Evolutionary conservation across 75 land plant species (phyloP).

Genomic region (Sequoiadendron giganteum): DNA sequence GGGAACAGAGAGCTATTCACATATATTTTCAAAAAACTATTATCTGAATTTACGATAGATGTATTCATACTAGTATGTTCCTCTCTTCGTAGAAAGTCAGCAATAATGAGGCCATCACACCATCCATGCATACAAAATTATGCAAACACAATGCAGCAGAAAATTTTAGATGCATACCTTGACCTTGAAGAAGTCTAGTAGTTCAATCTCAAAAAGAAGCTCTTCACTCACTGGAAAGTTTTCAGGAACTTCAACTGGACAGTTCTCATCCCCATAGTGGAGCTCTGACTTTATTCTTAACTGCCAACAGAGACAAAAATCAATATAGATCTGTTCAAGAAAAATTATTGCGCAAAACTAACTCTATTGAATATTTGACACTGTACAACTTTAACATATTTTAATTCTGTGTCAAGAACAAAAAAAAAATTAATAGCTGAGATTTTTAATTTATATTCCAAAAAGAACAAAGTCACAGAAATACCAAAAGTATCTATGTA

Average conservation of each 20-base stretch:
- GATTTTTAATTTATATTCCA: not conserved
- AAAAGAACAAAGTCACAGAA: not conserved
- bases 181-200: conserved; percentile 74
- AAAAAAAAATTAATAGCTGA: too few relatives aligned
- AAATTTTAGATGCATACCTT: conserved; percentile 46
- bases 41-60: too few relatives aligned
- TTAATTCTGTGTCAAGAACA: not conserved
- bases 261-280: conserved; percentile 90
- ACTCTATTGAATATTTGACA: not conserved
- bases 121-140: not conserved
- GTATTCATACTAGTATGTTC: not conserved
- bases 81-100: not conserved
- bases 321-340: not conserved
- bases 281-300: conserved; percentile 85
- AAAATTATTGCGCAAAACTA: not conserved
- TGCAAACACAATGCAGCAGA: not conserved
- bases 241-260: conserved; percentile 68
- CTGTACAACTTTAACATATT: not conserved
- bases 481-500: not conserved
- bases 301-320: conserved; percentile 37
- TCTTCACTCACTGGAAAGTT: conserved; percentile 74
- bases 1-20: too few relatives aligned
- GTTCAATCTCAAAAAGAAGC: conserved; percentile 95
- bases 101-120: not conserved
- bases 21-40: too few relatives aligned